phyloP scores from a whole-genome alignment of 495 filamentous ascomycete species.

The Rusavskia elegans region DNA sequence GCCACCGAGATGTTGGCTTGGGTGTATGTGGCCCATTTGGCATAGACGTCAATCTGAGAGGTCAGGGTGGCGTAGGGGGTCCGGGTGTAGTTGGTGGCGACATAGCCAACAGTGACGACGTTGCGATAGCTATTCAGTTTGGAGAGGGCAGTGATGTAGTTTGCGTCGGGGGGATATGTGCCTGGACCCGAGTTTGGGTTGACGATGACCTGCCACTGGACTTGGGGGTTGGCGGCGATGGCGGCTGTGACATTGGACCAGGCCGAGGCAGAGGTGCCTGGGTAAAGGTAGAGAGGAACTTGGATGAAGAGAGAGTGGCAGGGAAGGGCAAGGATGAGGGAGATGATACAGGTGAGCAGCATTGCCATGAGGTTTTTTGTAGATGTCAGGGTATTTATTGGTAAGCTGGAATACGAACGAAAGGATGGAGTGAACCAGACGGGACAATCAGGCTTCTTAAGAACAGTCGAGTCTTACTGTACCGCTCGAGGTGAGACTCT shows the following conservation, averaged over 20 bases:
- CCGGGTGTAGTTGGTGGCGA: conserved; percentile 22
- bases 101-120: conserved; percentile 29
- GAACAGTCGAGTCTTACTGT: no score
- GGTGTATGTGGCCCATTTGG: conserved; percentile 20
- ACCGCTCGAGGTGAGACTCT: no score
- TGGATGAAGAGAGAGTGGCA: conserved; percentile 1
- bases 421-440: no score
- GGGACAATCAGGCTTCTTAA: no score
- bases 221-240: conserved; percentile 18
- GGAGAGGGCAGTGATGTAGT: conserved; percentile 20
- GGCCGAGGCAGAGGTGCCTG: conserved; percentile 16
- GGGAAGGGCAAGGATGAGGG: conserved; percentile 1
- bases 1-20: conserved; percentile 19
- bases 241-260: conserved; percentile 25
- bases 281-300: conserved; percentile 30
- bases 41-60: conserved; percentile 25
- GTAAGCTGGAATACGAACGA: no score
- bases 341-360: not conserved
- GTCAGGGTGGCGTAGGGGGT: conserved; percentile 16
- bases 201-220: conserved; percentile 28
- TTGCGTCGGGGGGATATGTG: conserved; percentile 14
- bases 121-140: conserved; percentile 27
- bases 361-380: not conserved
- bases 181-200: conserved; percentile 33
- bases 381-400: no score